Percentiles rank a stretch among this genome's conserved stretches.
Evolutionary conservation across 371 early-diverging fungal genomes (phyloP).

Genomic region (Zancudomyces culisetae): DNA sequence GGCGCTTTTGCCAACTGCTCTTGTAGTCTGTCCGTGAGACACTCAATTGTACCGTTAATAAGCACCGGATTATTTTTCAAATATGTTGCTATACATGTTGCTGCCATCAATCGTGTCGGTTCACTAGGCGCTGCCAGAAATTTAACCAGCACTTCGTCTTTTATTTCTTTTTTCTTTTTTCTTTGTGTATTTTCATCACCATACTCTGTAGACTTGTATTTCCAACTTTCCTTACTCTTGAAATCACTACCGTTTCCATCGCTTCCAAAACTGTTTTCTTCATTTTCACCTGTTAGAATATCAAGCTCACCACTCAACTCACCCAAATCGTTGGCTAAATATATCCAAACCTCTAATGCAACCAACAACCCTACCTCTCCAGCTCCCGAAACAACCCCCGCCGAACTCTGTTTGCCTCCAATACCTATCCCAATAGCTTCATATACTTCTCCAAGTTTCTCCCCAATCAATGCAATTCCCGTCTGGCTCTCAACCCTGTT

Average conservation of each 20-base stretch:
- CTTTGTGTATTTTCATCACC: slow-evolving; percentile 26
- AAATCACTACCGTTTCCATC: not conserved
- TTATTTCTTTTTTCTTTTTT: not conserved
- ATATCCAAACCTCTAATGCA: slow-evolving; percentile 50
- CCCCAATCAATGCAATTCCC: not conserved
- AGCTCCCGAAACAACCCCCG: not conserved
- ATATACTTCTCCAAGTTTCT: not conserved
- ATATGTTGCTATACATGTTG: slow-evolving; percentile 33
- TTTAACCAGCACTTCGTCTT: slow-evolving; percentile 28
- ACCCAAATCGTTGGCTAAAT: slow-evolving; percentile 55
- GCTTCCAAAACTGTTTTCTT: not conserved
- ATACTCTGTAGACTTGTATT: too few species aligned
- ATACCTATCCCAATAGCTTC: not conserved
- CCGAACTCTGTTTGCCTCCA: not conserved
- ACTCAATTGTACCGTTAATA: slow-evolving; percentile 1
- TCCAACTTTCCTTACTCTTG: not conserved
- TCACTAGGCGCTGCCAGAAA: slow-evolving; percentile 47
- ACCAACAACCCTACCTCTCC: slow-evolving; percentile 36
- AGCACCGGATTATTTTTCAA: not conserved
- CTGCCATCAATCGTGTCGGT: slow-evolving; percentile 53
- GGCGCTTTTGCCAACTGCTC: not conserved
- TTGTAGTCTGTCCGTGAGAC: not conserved
- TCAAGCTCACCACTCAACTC: slow-evolving; percentile 32
- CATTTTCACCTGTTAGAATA: not conserved
- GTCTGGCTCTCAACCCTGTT: not conserved